Base-by-base conservation (phyloP, 148 eudicot species). In the Cornus controversa region DNA sequence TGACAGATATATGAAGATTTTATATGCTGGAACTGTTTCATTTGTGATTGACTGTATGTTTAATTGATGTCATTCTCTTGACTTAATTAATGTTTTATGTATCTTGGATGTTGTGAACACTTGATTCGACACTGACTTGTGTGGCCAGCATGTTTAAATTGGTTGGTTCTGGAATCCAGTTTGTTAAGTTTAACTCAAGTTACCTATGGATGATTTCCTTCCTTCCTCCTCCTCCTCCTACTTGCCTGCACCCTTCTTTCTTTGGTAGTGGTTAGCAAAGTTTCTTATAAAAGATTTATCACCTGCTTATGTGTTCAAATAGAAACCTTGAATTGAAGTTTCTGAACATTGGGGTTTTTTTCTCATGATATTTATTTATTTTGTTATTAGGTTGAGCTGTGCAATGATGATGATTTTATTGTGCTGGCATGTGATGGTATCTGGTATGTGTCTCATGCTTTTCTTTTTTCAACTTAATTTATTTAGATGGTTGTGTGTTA, bases 351-450 rank as follows among this genome's bases (percentile, higher is more conserved):
- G 50, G 11, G 1, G 4, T 45, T 45, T 5, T 24, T 20, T 40
- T 37, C 15, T 66, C 9, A 24, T 54, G 15, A 58, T 47, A 29
- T 73, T 53, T 29, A 25, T 75, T 68, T 57, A 40, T 40, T 40
- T 54, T 22, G 42, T 65, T 42, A 9, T 68, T 58, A 15, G 40
- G 22, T 71, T 60, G 64, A 92, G 79, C 97, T 96, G 72, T 90
- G 97, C 80, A 92, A 86, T 42, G 93, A 93, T 79, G 99, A 96
- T 79, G 99, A 96, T 24, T 96, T 96, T 82, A 64, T 96, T 11
- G 97, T 93, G 83, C 89, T 96, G 75, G 99, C 99, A 53, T 96
- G 99, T 73, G 99, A 96, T 82, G 99, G 99, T 64, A 91, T 96
- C 67, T 96, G 99, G 99, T 96, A 86, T 72, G 94, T 77, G 64